Evolutionary conservation across 1,284 basidiomycete genomes (phyloP).

Genomic region (Sanghuangporus sanghuang): DNA sequence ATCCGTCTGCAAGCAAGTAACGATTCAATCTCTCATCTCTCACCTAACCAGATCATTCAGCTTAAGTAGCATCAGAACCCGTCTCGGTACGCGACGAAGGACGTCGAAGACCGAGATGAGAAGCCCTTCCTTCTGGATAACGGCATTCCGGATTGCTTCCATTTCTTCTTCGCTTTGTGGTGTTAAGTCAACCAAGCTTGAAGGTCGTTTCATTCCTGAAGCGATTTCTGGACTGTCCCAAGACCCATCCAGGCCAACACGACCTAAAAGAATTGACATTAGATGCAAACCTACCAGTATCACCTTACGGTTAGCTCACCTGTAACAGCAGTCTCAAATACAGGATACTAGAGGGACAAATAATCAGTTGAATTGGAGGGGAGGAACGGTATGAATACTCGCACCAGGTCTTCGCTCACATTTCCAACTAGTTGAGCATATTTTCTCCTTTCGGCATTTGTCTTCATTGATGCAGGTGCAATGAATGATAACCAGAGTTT

Average conservation of each 20-base stretch:
- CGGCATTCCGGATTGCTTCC: slow-evolving; percentile 74
- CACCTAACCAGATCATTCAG: slow-evolving; percentile 78
- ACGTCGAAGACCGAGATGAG: slow-evolving; percentile 82
- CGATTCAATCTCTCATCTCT: slow-evolving; percentile 18
- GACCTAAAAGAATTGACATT: slow-evolving; percentile 44
- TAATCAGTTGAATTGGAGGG: background rate
- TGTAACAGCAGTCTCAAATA: slow-evolving; percentile 87
- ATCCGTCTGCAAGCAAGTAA: background rate
- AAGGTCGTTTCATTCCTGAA: slow-evolving; percentile 48
- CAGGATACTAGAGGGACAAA: slow-evolving; percentile 51
- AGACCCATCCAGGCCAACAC: slow-evolving; percentile 57
- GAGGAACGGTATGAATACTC: slow-evolving; percentile 22
- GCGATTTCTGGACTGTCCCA: slow-evolving; percentile 37
- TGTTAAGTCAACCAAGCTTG: slow-evolving; percentile 70
- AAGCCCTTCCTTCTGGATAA: slow-evolving; percentile 76
- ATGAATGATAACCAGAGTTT: slow-evolving; percentile 87
- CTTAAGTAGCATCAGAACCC: slow-evolving; percentile 86
- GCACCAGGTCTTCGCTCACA: slow-evolving; percentile 78
- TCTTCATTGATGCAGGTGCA: slow-evolving; percentile 58
- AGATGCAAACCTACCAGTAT: background rate
- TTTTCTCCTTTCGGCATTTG: slow-evolving; percentile 64
- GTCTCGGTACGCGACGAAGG: slow-evolving; percentile 74
- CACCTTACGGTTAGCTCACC: slow-evolving; percentile 27
- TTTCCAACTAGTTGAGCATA: slow-evolving; percentile 89
- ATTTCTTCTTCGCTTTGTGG: slow-evolving; percentile 68